Conservation (phyloP, 495 filamentous ascomycete genomes). For the Lophiostoma macrostomum region DNA sequence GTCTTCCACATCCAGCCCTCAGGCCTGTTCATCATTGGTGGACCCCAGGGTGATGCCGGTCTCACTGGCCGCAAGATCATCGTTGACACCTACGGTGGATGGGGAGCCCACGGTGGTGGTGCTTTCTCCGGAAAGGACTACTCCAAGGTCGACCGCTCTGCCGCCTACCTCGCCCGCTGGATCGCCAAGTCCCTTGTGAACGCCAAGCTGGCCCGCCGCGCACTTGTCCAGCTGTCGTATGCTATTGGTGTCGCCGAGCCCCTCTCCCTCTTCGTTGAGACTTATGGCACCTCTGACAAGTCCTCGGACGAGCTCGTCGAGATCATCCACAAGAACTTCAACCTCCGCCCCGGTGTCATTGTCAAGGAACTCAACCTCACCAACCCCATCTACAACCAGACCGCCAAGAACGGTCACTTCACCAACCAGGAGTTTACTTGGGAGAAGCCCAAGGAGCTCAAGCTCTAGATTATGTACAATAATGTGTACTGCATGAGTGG, state of each 20-base stretch:
- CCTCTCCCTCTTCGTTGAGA: constrained; percentile 83
- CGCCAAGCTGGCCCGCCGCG: constrained; percentile 83
- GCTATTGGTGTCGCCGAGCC: constrained; percentile 98
- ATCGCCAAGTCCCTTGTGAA: constrained; percentile 96
- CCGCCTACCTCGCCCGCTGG: constrained; percentile 96
- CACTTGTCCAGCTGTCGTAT: constrained; percentile 95
- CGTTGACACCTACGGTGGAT: constrained; percentile 99
- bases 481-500: constrained; percentile 25
- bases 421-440: constrained; percentile 96
- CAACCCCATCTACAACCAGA: constrained; percentile 96
- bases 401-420: constrained; percentile 99
- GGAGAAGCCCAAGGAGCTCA: constrained; percentile 96
- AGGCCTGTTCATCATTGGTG: constrained; percentile 97
- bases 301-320: constrained; percentile 77
- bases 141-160: constrained; percentile 98
- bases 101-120: constrained; percentile 99
- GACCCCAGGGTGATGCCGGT: constrained; percentile 97
- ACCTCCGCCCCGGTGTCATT: constrained; percentile 95
- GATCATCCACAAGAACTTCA: constrained; percentile 94
- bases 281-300: constrained; percentile 75
- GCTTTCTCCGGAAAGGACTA: constrained; percentile 99
- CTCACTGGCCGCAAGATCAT: constrained; percentile 99
- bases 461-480: constrained; percentile 60
- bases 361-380: constrained; percentile 94
- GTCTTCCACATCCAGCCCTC: constrained; percentile 92